Evolutionary conservation across 225 moss, liverwort and hornwort species (phyloP), one percentile per base, ranked within the genome.

Genomic region (Straminergon stramineum): DNA sequence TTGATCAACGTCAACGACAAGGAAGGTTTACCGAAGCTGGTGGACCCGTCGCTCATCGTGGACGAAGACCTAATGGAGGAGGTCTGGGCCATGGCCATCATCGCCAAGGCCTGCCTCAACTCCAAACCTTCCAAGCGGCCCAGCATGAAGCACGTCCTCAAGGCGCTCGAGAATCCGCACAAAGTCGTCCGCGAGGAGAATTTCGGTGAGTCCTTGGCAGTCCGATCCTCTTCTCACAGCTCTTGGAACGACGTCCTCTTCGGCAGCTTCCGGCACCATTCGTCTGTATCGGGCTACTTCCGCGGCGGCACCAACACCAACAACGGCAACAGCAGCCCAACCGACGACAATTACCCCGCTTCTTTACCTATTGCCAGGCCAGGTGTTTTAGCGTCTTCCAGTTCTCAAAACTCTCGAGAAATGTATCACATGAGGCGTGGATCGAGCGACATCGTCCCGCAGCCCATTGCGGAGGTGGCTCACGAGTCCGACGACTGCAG

Each of bases 51-150:
- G 28, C 96, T 99, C 55, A 97, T 96, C 11, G 97, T 99, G 69
- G 97, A 99, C 83, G 97, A 99, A 89, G 98, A 99, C 85, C 90
- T 99, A 31, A 90, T 97, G 91, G 98, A 99, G 82, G 98, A 99
- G 87, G 98, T 99, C 19, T 99, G 98, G 98, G 98, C 98, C 75
- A 94, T 97, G 86, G 98, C 97, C 68, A 99, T 99, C n/a, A 95
- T 99, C 81, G 98, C 98, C 17, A 99, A 96, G 92, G 97, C 97
- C 10, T 99, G 98, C 78, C 95, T 99, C 45, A 93, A 96, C 90
- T 93, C 95, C 28, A 97, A 92, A 84, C 92, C 97, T 51, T 95
- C 96, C 13, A 95, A 97, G 90, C 96, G 98, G 12, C 98, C 98
- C 26, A 99, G 97, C 91, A 99, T 99, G 98, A 95, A 93, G 92